phyloP scores from a whole-genome alignment of 148 eudicot genomes.

The Selenicereus undatus region DNA sequence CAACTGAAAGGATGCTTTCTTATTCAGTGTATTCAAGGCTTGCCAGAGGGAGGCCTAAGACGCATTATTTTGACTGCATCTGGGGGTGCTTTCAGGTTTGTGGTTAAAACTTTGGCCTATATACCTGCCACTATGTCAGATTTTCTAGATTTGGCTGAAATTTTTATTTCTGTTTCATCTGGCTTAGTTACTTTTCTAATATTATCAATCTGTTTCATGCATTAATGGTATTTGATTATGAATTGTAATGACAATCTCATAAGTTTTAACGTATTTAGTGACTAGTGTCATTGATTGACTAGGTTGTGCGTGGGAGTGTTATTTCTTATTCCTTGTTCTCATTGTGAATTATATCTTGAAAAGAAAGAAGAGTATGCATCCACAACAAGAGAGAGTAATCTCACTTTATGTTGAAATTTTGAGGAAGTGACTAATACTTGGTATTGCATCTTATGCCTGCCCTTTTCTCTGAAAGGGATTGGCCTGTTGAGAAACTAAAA shows the following conservation, averaged over 20 bases:
- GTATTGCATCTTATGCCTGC: background rate
- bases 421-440: slow-evolving; percentile 7
- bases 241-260: background rate
- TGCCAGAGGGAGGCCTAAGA: slow-evolving; percentile 95
- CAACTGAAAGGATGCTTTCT: slow-evolving; percentile 22
- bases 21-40: slow-evolving; percentile 95
- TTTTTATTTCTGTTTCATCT: background rate
- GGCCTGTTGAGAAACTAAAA: slow-evolving; percentile 91
- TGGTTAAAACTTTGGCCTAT: background rate
- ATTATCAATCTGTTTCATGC: background rate
- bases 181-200: background rate
- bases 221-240: background rate
- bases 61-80: slow-evolving; percentile 95
- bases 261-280: background rate
- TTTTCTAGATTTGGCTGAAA: background rate
- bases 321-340: background rate
- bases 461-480: slow-evolving; percentile 57
- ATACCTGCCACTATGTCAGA: background rate
- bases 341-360: background rate
- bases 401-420: background rate
- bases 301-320: background rate
- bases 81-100: slow-evolving; percentile 96
- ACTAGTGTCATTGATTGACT: background rate
- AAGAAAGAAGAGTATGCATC: background rate
- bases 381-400: background rate